These are phyloP conservation scores for Cyclospora cayetanensis DNA, from an alignment of 169 alveolate species.

Conservation along the genomic window DNA sequence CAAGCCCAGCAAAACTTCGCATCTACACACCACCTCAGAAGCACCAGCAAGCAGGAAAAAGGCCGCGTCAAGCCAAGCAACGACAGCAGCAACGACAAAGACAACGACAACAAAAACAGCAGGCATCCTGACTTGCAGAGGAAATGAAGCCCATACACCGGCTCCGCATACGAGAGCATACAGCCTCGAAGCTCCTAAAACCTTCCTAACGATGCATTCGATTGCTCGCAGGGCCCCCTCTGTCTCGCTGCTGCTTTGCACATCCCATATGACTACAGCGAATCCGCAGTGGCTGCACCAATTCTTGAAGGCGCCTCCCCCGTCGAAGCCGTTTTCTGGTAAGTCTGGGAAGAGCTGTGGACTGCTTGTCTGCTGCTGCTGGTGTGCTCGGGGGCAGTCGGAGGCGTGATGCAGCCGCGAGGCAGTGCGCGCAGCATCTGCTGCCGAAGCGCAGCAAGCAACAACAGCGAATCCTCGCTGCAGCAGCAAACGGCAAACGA, in stretches of 20 bases:
- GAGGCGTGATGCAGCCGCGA: background rate
- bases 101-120: constrained; percentile 1
- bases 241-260: background rate
- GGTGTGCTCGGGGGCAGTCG: background rate
- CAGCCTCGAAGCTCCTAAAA: background rate
- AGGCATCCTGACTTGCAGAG: background rate
- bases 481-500: background rate
- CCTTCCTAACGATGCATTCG: background rate
- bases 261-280: background rate
- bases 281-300: background rate
- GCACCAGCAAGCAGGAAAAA: background rate
- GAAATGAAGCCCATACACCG: background rate
- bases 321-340: no score
- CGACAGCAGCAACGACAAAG: background rate
- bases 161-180: background rate
- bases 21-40: background rate
- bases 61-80: no score
- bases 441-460: background rate
- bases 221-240: background rate
- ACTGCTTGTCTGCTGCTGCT: background rate
- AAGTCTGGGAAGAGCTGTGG: background rate
- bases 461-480: background rate
- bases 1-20: background rate
- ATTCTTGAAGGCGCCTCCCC: background rate
- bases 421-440: background rate